phyloP scores from a whole-genome alignment of 805 yeast genomes.

The Candida fluviatilis region DNA sequence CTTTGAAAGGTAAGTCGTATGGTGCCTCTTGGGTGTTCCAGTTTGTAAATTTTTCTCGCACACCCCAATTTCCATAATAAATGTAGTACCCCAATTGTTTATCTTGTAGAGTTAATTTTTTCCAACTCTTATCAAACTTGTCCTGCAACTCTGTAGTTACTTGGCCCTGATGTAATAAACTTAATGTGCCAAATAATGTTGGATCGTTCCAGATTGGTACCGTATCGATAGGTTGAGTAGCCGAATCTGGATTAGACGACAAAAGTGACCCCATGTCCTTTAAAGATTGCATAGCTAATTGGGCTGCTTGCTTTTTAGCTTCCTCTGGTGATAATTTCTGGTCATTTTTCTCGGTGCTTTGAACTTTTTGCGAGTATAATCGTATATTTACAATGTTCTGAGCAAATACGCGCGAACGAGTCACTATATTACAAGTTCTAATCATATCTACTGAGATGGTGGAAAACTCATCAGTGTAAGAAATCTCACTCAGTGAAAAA shows the following conservation, averaged over 20 bases:
- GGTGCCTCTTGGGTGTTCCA: conserved; percentile 46
- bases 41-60: conserved; percentile 52
- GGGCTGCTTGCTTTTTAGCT: conserved; percentile 30
- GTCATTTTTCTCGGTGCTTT: background rate
- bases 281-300: conserved; percentile 34
- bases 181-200: conserved; percentile 24
- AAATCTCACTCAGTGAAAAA: background rate
- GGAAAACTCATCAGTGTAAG: too few relatives aligned
- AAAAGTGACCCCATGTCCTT: conserved; percentile 38
- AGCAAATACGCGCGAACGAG: background rate
- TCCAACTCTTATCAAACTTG: conserved; percentile 56
- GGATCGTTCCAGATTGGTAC: conserved; percentile 40
- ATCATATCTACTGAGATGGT: too few relatives aligned
- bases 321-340: conserved; percentile 12
- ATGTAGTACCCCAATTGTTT: conserved; percentile 58
- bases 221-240: conserved; percentile 45
- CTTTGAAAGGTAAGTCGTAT: conserved; percentile 55
- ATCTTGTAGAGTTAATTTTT: conserved; percentile 39
- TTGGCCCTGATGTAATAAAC: conserved; percentile 54
- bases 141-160: conserved; percentile 48
- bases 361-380: background rate
- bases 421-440: background rate
- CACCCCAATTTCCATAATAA: conserved; percentile 70
- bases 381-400: background rate
- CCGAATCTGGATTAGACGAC: conserved; percentile 29